Evolutionary conservation across 176 grass and related monocot genomes (phyloP), one percentile per base, ranked within the genome.

Genomic region (Coix lacrymajobi): DNA sequence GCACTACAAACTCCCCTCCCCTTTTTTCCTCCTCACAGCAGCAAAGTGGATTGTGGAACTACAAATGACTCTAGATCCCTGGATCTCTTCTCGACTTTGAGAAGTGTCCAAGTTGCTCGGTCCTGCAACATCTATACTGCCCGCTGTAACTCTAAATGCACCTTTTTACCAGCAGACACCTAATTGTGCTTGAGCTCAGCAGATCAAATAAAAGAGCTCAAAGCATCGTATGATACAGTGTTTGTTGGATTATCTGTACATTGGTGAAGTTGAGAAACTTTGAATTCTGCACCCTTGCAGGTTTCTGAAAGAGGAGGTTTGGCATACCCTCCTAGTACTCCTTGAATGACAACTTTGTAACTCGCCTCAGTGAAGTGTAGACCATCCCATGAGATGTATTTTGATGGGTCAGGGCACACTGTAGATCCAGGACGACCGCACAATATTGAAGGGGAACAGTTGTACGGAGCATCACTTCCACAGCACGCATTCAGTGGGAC

Each of bases 301-400:
- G 74, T 89, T 91, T 97, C 85, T 41, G 89, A 86, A 78, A 97
- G 66, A 76, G 91, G 84, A 62, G 94, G 94, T 71, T 22, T n/a
- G 61, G 91, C 91, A 73, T 97, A 91, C 29, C 86, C 84, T 45
- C 94, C 94, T 51, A 97, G 67, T 38, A 97, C 83, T 43, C 88
- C 91, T 71, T 91, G 91, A 79, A 92, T 90, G 37, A 97, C 75
- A 32, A 93, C 65, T 77, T 91, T 93, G 66, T 97, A 97, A 45
- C 84, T 86, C 12, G 91, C 86, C 63, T 97, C 94, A 0, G 94
- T 97, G 74, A 97, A 90, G 84, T 97, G 94, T 32, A 97, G 85
- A 17, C 94, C 91, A 77, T 97, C 94, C 94, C 94, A 97, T 69
- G 94, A 97, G 51, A 88, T 78, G 76, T 97, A 97, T 71, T 83